These are phyloP conservation scores for Ustilago bromivora DNA, from an alignment of 1,284 basidiomycete genomes.

Conservation along the genomic window DNA sequence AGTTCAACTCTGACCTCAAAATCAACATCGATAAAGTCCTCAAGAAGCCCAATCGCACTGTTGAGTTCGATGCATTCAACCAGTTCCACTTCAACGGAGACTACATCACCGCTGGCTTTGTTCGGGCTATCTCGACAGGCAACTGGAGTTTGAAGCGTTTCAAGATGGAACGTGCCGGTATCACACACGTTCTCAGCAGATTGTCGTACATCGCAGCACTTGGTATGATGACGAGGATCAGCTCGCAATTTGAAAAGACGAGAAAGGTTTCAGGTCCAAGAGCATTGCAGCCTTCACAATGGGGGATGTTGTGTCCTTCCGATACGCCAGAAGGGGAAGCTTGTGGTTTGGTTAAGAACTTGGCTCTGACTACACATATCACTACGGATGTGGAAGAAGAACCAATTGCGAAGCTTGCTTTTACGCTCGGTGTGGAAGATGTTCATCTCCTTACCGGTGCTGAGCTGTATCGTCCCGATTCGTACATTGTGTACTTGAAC, in stretches of 20 bases:
- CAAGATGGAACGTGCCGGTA: slow-evolving; percentile 99
- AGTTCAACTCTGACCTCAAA: slow-evolving; percentile 96
- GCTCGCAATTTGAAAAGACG: slow-evolving; percentile 99
- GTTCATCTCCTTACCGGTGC: slow-evolving; percentile 91
- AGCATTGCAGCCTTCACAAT: slow-evolving; percentile 96
- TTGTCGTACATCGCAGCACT: slow-evolving; percentile 96
- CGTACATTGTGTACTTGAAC: slow-evolving; percentile 96
- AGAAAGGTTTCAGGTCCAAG: slow-evolving; percentile 97
- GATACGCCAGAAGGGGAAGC: slow-evolving; percentile 99
- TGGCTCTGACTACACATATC: slow-evolving; percentile 99
- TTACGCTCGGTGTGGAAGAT: slow-evolving; percentile 96
- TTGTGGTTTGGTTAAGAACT: slow-evolving; percentile 97
- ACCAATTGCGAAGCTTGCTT: slow-evolving; percentile 88
- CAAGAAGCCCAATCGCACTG: slow-evolving; percentile 94
- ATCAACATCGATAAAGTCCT: slow-evolving; percentile 96
- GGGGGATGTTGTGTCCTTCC: slow-evolving; percentile 98
- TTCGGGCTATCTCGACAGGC: slow-evolving; percentile 97
- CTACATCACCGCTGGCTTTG: slow-evolving; percentile 94
- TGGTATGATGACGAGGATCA: slow-evolving; percentile 99
- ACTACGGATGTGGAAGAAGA: slow-evolving; percentile 98
- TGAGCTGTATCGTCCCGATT: slow-evolving; percentile 90
- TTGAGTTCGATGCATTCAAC: slow-evolving; percentile 94
- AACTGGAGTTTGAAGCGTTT: slow-evolving; percentile 99
- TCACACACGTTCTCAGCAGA: slow-evolving; percentile 97
- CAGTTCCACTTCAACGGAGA: slow-evolving; percentile 87